Conservation (phyloP, 148 eudicot genomes). For the Rhododendron ovatum region DNA sequence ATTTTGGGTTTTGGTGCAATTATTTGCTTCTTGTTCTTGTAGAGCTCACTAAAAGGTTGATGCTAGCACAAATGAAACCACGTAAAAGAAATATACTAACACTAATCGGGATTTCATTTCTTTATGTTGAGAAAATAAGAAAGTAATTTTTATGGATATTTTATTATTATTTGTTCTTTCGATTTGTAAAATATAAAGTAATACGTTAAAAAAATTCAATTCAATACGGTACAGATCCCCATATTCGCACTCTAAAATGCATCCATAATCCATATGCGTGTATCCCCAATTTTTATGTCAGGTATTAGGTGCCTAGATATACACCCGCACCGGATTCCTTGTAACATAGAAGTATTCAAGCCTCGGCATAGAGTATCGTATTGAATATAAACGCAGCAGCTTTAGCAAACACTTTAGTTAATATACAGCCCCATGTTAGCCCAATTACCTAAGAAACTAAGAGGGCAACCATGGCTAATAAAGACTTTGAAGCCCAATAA, state of each 20-base stretch:
- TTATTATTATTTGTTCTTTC: neutral
- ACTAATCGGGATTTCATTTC: neutral
- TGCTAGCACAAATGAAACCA: neutral
- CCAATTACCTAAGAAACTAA: neutral
- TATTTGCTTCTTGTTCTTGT: neutral
- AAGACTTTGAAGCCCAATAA: neutral
- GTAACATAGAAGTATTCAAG: neutral
- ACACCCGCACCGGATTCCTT: neutral
- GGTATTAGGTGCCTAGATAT: neutral
- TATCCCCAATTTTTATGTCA: neutral
- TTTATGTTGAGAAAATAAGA: neutral
- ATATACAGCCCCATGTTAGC: neutral
- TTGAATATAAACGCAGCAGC: neutral
- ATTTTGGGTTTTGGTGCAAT: neutral
- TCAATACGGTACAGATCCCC: neutral
- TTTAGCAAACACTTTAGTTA: neutral
- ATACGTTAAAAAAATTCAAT: too few relatives aligned
- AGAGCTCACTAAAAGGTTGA: neutral
- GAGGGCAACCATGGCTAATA: neutral
- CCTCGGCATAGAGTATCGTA: neutral
- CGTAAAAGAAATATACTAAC: neutral
- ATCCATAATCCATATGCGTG: neutral
- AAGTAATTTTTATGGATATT: too few relatives aligned
- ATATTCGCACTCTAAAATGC: neutral
- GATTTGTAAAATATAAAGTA: neutral